Base-by-base conservation (phyloP, 2,329 filamentous ascomycete species). In the Sporothrix globosa region DNA sequence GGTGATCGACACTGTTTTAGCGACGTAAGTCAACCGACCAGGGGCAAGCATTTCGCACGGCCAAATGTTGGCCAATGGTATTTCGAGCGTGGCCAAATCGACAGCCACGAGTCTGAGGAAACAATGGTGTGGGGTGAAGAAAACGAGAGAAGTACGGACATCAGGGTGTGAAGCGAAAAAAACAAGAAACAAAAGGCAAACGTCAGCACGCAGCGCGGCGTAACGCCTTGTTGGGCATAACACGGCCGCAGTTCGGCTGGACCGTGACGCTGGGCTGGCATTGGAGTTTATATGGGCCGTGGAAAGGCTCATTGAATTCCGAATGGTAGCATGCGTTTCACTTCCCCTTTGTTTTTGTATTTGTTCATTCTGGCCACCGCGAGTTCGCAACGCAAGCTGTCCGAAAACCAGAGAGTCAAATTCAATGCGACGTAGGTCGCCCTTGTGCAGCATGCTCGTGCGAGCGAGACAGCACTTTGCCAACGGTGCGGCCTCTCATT, bases 1-100 rank as follows among this genome's bases (percentile, higher is more conserved):
- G 58, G 39, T 61, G 58, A 61, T 61, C 58, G 39, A 54, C 50
- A 53, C 50, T 60, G 56, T 39, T 39, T 44, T 17, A 61, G 34
- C 34, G 34, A 60, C 19, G 56, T 30, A 41, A 60, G 34, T 14
- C 39, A 21, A 41, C 13, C 56, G 56, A n/a, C 56, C 30, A 24
- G 41, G 58, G 58, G 39, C 58, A 58, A 10, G 5, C 48, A 19
- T 50, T 50, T 50, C 17, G 7, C 44, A 48, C 48, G 21, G 19
- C 19, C 46, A n/a, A 48, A 19, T 48, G 17, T 17, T 7, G 7
- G 46, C 46, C 48, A 48, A 48, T 48, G 9, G 17, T 10, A n/a
- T 50, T 10, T 21, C 19, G 30, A 58, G 5, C 7, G 11, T 13
- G 27, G 21, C 39, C 30, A 63, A 34, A 63, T 63, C 11, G 39